Percentiles rank a stretch among this genome's conserved stretches.
phyloP scores from a whole-genome alignment of 176 grass and related monocot species.

The Musa acuminata region DNA sequence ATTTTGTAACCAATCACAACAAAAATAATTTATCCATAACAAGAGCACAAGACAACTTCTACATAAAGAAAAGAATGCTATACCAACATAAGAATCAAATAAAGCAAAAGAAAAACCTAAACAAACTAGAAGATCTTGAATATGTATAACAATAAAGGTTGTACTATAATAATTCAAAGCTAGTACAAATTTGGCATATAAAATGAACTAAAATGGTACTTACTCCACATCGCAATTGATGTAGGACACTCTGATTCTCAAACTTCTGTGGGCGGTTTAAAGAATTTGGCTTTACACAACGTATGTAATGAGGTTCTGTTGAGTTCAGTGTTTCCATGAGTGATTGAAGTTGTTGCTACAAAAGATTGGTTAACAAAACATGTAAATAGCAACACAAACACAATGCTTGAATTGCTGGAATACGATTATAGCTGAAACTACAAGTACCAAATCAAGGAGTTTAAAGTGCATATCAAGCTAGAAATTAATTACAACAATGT shows the following conservation, averaged over 20 bases:
- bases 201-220: slow-evolving; percentile 28
- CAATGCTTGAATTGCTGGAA: background rate
- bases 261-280: slow-evolving; percentile 82
- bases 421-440: background rate
- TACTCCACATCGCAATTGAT: slow-evolving; percentile 96
- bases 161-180: background rate
- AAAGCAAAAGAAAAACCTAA: too few relatives aligned
- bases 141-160: too few relatives aligned
- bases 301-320: slow-evolving; percentile 89
- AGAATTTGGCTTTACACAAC: slow-evolving; percentile 97
- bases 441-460: background rate
- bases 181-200: slow-evolving; percentile 10
- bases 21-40: too few relatives aligned
- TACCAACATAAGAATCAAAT: too few relatives aligned
- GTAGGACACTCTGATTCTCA: slow-evolving; percentile 95
- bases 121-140: too few relatives aligned
- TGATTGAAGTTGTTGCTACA: slow-evolving; percentile 98
- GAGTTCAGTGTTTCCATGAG: slow-evolving; percentile 94
- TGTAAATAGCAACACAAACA: slow-evolving; percentile 24
- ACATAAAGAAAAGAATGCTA: too few relatives aligned
- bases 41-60: too few relatives aligned
- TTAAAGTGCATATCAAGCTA: background rate
- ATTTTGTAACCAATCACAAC: too few relatives aligned
- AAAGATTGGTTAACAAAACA: slow-evolving; percentile 24
- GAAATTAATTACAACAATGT: background rate